These are phyloP conservation scores for Asclepias syriaca DNA, from an alignment of 257 asterid species.

Conservation along the genomic window DNA sequence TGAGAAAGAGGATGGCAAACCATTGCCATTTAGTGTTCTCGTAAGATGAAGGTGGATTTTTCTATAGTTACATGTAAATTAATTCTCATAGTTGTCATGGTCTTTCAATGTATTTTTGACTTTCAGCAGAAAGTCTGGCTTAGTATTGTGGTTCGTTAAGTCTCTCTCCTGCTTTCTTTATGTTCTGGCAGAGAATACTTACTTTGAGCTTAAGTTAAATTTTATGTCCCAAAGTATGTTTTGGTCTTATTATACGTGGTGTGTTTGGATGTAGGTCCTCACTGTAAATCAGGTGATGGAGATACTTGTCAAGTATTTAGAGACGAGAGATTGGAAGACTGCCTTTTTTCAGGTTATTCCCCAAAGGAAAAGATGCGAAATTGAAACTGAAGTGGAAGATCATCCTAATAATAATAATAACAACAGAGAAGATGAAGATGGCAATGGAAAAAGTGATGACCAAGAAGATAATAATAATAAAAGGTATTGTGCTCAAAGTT, in stretches of 20 bases:
- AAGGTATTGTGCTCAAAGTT: slow-evolving; percentile 48
- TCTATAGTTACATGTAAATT: background rate
- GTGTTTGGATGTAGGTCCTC: slow-evolving; percentile 51
- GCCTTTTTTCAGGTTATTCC: slow-evolving; percentile 87
- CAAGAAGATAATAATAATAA: slow-evolving; percentile 30
- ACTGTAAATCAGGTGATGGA: slow-evolving; percentile 94
- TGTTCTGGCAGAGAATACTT: background rate
- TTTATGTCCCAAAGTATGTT: too few relatives aligned
- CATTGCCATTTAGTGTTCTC: background rate
- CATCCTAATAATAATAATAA: slow-evolving; percentile 7
- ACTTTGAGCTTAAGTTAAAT: background rate
- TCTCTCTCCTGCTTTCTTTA: background rate
- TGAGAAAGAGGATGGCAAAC: background rate
- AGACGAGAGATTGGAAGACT: slow-evolving; percentile 72
- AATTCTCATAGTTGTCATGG: background rate
- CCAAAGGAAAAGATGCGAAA: slow-evolving; percentile 73
- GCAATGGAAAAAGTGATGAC: slow-evolving; percentile 27
- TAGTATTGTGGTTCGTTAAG: too few relatives aligned
- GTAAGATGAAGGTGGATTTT: background rate
- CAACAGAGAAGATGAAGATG: slow-evolving; percentile 24
- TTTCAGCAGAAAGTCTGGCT: background rate
- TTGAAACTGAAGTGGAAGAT: slow-evolving; percentile 33
- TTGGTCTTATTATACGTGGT: background rate
- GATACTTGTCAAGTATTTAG: slow-evolving; percentile 77
- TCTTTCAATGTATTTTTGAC: background rate